Percentiles rank a stretch among this genome's conserved stretches.
Conservation (phyloP, 768 basidiomycete species). For the Rhodosporidiobolus odoratus region DNA sequence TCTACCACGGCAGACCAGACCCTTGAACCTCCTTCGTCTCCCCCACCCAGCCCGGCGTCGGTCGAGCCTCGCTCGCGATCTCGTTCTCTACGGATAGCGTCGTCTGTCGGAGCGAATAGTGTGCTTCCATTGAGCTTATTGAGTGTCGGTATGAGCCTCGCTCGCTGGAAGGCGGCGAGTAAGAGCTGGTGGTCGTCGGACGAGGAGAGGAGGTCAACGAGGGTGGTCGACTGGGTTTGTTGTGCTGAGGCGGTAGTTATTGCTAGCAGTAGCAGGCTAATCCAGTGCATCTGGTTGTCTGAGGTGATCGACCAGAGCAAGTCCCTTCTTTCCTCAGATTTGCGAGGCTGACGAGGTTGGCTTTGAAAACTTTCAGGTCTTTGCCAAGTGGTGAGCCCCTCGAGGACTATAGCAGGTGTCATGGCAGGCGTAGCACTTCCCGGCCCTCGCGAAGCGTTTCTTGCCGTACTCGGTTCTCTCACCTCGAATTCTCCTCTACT, state of each 20-base stretch:
- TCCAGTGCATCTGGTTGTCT: neutral
- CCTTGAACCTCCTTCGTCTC: neutral
- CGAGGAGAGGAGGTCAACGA: constrained; percentile 69
- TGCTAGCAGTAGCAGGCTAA: neutral
- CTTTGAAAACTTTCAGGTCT: no score
- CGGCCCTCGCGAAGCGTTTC: no score
- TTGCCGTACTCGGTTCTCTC: no score
- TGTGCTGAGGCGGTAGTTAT: neutral
- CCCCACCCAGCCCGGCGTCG: neutral
- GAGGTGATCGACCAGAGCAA: no score
- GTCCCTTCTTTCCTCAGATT: no score
- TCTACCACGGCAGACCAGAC: constrained; percentile 42
- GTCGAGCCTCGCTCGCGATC: neutral
- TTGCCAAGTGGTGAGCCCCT: no score
- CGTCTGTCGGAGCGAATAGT: constrained; percentile 91
- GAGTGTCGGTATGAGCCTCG: constrained; percentile 83
- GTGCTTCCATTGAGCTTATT: constrained; percentile 78
- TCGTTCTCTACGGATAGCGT: constrained; percentile 59
- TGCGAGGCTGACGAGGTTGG: no score
- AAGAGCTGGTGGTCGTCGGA: constrained; percentile 51
- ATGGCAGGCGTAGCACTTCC: no score
- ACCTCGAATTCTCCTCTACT: no score
- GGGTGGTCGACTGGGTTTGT: constrained; percentile 49
- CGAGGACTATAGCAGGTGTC: no score
- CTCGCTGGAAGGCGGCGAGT: constrained; percentile 68